Percentiles rank a stretch among this genome's conserved stretches.
Evolutionary conservation across 2,329 filamentous ascomycete species (phyloP).

Genomic region (Blastomyces silverae): DNA sequence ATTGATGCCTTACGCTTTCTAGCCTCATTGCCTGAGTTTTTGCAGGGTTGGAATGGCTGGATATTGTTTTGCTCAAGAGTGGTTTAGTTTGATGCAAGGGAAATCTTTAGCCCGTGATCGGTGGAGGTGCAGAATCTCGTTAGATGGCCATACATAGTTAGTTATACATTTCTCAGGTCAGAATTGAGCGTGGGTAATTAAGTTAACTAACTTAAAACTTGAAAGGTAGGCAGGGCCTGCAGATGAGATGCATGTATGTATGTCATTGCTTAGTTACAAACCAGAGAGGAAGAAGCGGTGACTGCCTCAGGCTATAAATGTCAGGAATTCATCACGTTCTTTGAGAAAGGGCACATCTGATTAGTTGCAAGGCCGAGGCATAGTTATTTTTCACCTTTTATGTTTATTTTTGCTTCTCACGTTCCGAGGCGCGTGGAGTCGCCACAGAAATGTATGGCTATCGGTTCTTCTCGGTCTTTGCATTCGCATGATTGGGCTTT

Average conservation of each 20-base stretch:
- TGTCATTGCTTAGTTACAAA: too few species aligned
- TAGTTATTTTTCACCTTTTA: not conserved
- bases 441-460: not conserved
- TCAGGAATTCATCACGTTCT: not conserved
- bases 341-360: not conserved
- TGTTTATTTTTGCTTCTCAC: not conserved
- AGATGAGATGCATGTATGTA: not conserved
- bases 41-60: not conserved
- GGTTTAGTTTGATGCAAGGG: not conserved
- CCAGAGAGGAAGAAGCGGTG: not conserved
- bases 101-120: slow-evolving; percentile 1
- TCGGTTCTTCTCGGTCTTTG: not conserved
- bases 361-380: not conserved
- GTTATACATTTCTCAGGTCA: too few species aligned
- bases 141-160: not conserved
- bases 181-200: not conserved
- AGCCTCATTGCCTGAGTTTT: not conserved
- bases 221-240: not conserved
- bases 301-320: slow-evolving; percentile 8
- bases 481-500: not conserved
- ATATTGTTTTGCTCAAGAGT: not conserved
- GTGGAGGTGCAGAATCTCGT: not conserved
- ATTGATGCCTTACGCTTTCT: not conserved
- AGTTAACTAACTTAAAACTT: not conserved
- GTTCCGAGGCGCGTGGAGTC: not conserved